Base-by-base conservation (phyloP, 78 protist species). In the Dictyostelium firmibasis region DNA sequence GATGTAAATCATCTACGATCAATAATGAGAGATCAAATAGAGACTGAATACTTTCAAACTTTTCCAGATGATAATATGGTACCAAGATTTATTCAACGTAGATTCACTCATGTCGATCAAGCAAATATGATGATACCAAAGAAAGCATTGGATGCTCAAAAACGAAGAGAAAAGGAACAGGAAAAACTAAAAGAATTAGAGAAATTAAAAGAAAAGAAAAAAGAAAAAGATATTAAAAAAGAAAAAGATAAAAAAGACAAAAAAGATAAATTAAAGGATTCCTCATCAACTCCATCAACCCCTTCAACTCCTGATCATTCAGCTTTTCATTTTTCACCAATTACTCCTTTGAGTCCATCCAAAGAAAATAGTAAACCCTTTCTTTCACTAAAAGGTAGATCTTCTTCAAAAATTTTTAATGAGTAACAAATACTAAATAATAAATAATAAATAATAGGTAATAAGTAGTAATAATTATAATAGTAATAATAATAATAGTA, bases 11-110 rank as follows among this genome's bases (percentile, higher is more conserved):
- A 88, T 78, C 75, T 88, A 2, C n/a, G 93, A n/a, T 67, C n/a
- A 27, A 62, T 78, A 5, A 88, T 88, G 93, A 77, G 93, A 67
- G 93, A 88, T 64, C 93, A 88, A 62, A 88, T 88, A 4, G 93
- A 88, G 79, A 36, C 86, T 11, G 93, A 88, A 67, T 88, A 88
- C 27, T 88, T 25, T 67, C 33, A 64, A 36, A 79, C 86, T 9
- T 88, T 29, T 67, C 93, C 93, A 3, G 75, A 86, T 27, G 44
- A 38, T 77, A 77, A 86, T 38, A 36, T 79, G 86, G 86, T 88
- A 79, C 93, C 93, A 38, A 88, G 93, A 67, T 88, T 88, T 33
- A 77, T 88, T 47, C 85, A 88, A 44, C 44, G 93, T 16, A 43
- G 93, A 35, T 44, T 88, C 23, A 88, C 93, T n/a, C n/a, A 85